Base-by-base conservation (phyloP, 2,329 filamentous ascomycete species). In the Tolypocladium sp. region DNA sequence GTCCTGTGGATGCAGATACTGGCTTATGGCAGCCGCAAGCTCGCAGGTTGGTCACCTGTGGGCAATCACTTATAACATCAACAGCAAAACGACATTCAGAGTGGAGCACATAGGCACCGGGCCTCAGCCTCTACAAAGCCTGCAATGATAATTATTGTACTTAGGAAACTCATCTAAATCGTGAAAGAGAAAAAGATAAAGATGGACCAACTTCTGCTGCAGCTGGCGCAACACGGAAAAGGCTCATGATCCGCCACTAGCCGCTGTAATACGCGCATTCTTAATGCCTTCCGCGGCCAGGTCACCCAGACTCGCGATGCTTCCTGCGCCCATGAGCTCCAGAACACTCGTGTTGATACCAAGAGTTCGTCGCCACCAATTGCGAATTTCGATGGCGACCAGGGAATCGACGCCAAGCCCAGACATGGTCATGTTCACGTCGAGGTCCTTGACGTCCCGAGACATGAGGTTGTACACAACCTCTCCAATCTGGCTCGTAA, bases 401-500 rank as follows among this genome's bases (percentile, higher is more conserved):
- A 64, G 56, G n/a, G 62, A 65, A 46, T 65, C 64, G 22, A 65
- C 57, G 10, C 63, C 63, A 10, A 63, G 49, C 0, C 38, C 46
- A 6, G 55, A 22, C 25, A 65, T 35, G 22, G 37, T 57, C n/a
- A 58, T 58, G 40, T 44, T 52, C 6, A 61, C 41, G 13, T 64
- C 59, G 13, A 63, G 53, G 7, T 60, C 53, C n/a, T 60, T 58
- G 10, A 54, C 38, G 7, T 59, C 58, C n/a, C 56, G 52, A 25
- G 58, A 53, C 53, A 64, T 52, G 49, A 63, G 59, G 30, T 38
- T 54, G 38, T 58, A 61, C 5, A 64, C 49, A 9, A 57, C 56
- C 25, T 46, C 53, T 27, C 63, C 62, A 25, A 65, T 59, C 27
- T 60, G 55, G 10, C 30, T 38, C 15, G 58, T 58, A 20, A 64